Evolutionary conservation across 768 basidiomycete genomes (phyloP), one percentile per base, ranked within the genome.

Genomic region (Boletus pseudopeckii): DNA sequence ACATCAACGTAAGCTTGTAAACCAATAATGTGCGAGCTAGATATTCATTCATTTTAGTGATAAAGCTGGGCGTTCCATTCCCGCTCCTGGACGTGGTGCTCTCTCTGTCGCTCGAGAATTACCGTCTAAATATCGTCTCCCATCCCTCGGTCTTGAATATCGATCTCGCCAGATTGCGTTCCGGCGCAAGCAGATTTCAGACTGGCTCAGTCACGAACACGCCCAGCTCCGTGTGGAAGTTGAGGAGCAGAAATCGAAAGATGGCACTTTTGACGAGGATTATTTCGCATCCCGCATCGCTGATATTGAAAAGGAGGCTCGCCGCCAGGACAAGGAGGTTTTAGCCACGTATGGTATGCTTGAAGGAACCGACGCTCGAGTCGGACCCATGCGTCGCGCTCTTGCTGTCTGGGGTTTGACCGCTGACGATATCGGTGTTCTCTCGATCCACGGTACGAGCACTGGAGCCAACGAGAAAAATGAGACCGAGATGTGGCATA

Each of bases 61-160:
- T 78, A 99, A 99, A 75, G 96, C 97, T 55, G 97, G 97, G 17
- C 93, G 97, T 46, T 98, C 95, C 4, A 85, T 99, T 52, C 97
- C 97, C 42, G 97, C 97, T 55, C 97, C 97, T 45, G 97, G 97
- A 52, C 86, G 87, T 54, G 97, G 97, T 60, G 90, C 93, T 26
- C 81, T 99, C 37, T 83, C 86, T 10, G 84, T 95, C 52, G 97
- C 93, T 14, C 82, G 93, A 57, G 85, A 98, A 75, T 74, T 96
- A 41, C 78, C 85, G 8, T 82, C 89, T 2, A 87, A 88, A 64
- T 81, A 89, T 53, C 84, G 92, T 33, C 76, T 87, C 11, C 89
- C 88, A 5, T 82, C 89, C 52, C 86, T 99, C 55, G 84, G 90
- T 63, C 70, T 97, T 61, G 80, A 82, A 20, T 98, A 99, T 72